phyloP scores from a whole-genome alignment of 1,139 yeast genomes.

The Meyerozyma guilliermondii region DNA sequence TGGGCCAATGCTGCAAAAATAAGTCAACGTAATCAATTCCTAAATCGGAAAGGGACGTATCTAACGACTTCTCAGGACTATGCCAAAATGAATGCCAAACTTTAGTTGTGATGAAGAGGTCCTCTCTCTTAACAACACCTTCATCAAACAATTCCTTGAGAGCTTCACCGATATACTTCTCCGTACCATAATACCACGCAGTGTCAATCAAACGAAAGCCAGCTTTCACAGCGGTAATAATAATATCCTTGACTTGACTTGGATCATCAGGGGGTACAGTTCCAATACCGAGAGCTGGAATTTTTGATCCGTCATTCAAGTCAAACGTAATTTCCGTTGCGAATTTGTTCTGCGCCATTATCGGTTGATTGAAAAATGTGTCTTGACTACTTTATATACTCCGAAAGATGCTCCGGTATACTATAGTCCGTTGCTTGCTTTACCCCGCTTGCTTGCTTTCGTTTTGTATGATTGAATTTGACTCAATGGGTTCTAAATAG shows the following conservation, averaged over 20 bases:
- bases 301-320: conserved; percentile 9
- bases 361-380: neutral
- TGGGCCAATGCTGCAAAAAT: conserved; percentile 61
- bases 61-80: conserved; percentile 34
- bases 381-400: neutral
- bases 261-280: conserved; percentile 24
- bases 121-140: conserved; percentile 50
- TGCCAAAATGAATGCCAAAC: conserved; percentile 47
- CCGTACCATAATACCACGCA: conserved; percentile 48
- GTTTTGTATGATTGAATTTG: no score
- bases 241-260: conserved; percentile 30
- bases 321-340: conserved; percentile 21
- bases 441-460: no score
- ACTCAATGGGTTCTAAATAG: no score
- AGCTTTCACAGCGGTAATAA: conserved; percentile 34
- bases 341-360: conserved; percentile 1
- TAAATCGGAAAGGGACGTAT: conserved; percentile 29
- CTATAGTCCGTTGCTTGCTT: no score
- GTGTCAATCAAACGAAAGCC: conserved; percentile 40
- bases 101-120: conserved; percentile 55
- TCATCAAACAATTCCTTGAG: conserved; percentile 42
- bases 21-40: conserved; percentile 57
- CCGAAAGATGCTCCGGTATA: neutral
- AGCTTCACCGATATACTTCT: conserved; percentile 46
- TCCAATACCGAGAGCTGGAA: conserved; percentile 8